phyloP scores from a whole-genome alignment of 2,329 filamentous ascomycete species.

The Thielaviopsis ethacetica region DNA sequence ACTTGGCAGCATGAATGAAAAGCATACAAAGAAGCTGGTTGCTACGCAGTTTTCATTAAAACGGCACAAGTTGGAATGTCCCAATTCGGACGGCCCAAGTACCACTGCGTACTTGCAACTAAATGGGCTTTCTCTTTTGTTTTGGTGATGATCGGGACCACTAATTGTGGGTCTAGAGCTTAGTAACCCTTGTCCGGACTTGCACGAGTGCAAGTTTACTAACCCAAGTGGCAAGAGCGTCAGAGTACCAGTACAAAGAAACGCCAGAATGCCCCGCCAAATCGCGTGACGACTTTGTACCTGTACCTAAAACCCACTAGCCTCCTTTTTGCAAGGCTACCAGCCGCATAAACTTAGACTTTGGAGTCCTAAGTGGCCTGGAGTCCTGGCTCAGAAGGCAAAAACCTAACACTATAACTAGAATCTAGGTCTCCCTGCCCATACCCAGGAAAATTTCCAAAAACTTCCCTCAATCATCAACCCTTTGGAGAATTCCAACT shows the following conservation, averaged over 20 bases:
- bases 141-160: neutral
- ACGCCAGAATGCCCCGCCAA: conserved; percentile 1
- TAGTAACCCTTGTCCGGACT: neutral
- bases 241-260: conserved; percentile 3
- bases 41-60: neutral
- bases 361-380: too few relatives aligned
- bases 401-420: neutral
- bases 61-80: neutral
- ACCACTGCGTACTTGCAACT: too few relatives aligned
- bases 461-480: conserved; percentile 11
- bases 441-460: conserved; percentile 11
- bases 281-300: conserved; percentile 2
- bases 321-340: conserved; percentile 10
- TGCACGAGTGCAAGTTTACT: neutral
- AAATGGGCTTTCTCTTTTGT: too few relatives aligned
- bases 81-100: neutral
- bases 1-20: too few relatives aligned
- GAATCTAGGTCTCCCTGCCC: neutral
- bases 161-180: neutral
- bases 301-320: conserved; percentile 1
- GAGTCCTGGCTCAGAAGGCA: neutral
- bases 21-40: too few relatives aligned
- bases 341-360: conserved; percentile 1
- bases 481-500: conserved; percentile 1
- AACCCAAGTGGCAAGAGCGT: neutral